These are phyloP conservation scores for Yamadazyma olivae DNA, from an alignment of 805 yeast species.

Conservation along the genomic window DNA sequence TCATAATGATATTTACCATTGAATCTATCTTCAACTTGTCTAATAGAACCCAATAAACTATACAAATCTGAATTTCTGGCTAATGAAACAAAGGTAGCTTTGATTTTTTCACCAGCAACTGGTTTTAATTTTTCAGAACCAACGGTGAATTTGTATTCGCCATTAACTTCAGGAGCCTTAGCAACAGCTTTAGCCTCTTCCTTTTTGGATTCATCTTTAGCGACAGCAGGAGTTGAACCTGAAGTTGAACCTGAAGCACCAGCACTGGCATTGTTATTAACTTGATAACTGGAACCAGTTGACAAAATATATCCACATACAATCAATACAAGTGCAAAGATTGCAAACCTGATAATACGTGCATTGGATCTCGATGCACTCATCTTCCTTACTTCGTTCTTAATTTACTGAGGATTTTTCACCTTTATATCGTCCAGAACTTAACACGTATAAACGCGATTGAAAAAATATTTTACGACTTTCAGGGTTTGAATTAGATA, in stretches of 20 bases:
- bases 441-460: background rate
- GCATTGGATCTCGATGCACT: conserved; percentile 33
- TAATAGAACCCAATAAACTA: conserved; percentile 59
- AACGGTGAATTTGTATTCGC: conserved; percentile 5
- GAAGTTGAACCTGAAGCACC: conserved; percentile 4
- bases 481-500: background rate
- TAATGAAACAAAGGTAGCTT: conserved; percentile 76
- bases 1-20: conserved; percentile 79
- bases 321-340: conserved; percentile 34
- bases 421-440: no score
- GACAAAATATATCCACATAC: conserved; percentile 36
- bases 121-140: conserved; percentile 12
- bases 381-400: no score
- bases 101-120: conserved; percentile 50
- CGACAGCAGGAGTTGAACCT: conserved; percentile 1
- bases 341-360: conserved; percentile 34
- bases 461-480: background rate
- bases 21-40: conserved; percentile 86
- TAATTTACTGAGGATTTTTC: no score
- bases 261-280: conserved; percentile 2
- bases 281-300: conserved; percentile 29
- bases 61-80: conserved; percentile 75
- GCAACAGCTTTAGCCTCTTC: background rate
- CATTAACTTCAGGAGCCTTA: background rate
- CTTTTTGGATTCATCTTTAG: background rate